These are phyloP conservation scores for Venturia aucupariae DNA, from an alignment of 2,329 filamentous ascomycete species.

Conservation along the genomic window DNA sequence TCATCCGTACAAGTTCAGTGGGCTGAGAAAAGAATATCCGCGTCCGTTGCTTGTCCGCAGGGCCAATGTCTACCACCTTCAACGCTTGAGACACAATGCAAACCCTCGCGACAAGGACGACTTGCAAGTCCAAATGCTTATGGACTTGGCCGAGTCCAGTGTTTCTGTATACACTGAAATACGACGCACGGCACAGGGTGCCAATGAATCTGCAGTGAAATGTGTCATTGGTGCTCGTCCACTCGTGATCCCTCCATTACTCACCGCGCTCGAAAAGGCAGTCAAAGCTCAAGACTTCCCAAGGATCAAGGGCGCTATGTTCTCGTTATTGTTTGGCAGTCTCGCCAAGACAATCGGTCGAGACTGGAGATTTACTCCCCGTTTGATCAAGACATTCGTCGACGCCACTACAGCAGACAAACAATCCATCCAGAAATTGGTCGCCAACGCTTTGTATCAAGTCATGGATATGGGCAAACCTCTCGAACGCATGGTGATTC, in stretches of 20 bases:
- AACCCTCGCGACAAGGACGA: slow-evolving; percentile 79
- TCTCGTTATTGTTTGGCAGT: slow-evolving; percentile 80
- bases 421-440: slow-evolving; percentile 84
- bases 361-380: slow-evolving; percentile 91
- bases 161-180: slow-evolving; percentile 92
- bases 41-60: slow-evolving; percentile 84
- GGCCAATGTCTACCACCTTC: slow-evolving; percentile 88
- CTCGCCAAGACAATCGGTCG: slow-evolving; percentile 77
- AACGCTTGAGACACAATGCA: slow-evolving; percentile 89
- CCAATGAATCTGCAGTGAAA: slow-evolving; percentile 88
- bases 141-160: slow-evolving; percentile 83
- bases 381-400: slow-evolving; percentile 84
- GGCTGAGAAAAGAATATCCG: slow-evolving; percentile 84
- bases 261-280: slow-evolving; percentile 68
- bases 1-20: slow-evolving; percentile 88
- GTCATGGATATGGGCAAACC: slow-evolving; percentile 88
- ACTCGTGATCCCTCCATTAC: slow-evolving; percentile 79
- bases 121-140: slow-evolving; percentile 74
- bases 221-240: slow-evolving; percentile 79
- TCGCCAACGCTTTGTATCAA: slow-evolving; percentile 69
- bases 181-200: slow-evolving; percentile 82
- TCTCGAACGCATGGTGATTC: slow-evolving; percentile 74
- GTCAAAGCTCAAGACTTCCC: slow-evolving; percentile 75
- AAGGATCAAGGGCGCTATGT: slow-evolving; percentile 89
- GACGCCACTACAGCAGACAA: slow-evolving; percentile 85